Evolutionary conservation across 192 early-diverging fungal species (phyloP).

Genomic region (Backusella tuberculispora): DNA sequence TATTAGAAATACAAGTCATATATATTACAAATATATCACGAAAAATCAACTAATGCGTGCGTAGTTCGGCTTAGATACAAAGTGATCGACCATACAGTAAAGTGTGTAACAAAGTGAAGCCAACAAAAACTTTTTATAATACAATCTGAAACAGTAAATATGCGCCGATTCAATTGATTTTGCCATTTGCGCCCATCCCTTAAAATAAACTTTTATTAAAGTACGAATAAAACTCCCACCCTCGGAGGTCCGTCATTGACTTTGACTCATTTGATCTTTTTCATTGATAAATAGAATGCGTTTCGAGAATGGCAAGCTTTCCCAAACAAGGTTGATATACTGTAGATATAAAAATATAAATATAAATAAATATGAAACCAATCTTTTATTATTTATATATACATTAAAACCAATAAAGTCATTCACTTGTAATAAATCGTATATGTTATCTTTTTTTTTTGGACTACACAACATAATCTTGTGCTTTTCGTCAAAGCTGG

Average conservation of each 20-base stretch:
- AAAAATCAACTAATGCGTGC: not conserved
- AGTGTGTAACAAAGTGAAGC: not conserved
- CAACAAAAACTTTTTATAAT: not conserved
- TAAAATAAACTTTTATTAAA: conserved; percentile 2
- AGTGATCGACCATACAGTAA: not conserved
- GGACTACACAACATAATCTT: conserved; percentile 1
- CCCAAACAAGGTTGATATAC: not conserved
- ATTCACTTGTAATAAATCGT: not conserved
- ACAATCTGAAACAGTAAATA: not conserved
- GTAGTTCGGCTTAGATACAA: not conserved
- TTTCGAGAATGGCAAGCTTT: not conserved
- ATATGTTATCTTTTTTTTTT: not conserved
- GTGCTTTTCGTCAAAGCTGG: not conserved
- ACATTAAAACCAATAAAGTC: not conserved
- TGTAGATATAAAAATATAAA: not conserved
- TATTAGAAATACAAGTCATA: too few species aligned
- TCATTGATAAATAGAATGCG: not conserved
- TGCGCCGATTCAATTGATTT: not conserved
- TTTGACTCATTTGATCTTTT: conserved; percentile 8
- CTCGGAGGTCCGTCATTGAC: not conserved
- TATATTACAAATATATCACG: not conserved
- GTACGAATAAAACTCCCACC: conserved; percentile 12
- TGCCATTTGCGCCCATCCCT: not conserved
- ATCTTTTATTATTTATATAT: not conserved
- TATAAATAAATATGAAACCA: not conserved